These are phyloP conservation scores for Papiliotrema laurentii DNA, from an alignment of 1,284 basidiomycete genomes.

Conservation along the genomic window DNA sequence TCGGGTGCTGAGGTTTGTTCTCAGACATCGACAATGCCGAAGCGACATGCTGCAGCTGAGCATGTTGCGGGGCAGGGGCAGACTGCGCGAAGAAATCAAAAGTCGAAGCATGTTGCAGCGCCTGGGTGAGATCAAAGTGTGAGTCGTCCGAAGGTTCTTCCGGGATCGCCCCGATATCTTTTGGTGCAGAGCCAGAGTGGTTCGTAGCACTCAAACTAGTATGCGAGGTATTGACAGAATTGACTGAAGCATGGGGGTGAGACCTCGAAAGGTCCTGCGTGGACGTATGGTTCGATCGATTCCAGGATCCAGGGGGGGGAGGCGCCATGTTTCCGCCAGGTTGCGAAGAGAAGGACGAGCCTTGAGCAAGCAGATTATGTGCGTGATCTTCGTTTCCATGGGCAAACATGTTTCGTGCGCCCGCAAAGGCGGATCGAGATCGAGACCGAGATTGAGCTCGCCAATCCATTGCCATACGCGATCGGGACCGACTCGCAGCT, in stretches of 20 bases:
- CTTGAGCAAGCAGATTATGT: slow-evolving; percentile 47
- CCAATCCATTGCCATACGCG: slow-evolving; percentile 68
- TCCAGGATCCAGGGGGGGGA: not conserved
- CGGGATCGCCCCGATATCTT: not conserved
- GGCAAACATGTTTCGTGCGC: slow-evolving; percentile 38
- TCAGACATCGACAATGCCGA: not conserved
- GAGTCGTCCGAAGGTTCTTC: no score
- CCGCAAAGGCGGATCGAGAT: slow-evolving; percentile 51
- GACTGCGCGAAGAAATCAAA: slow-evolving; percentile 4
- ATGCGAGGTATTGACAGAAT: not conserved
- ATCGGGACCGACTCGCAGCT: slow-evolving; percentile 83
- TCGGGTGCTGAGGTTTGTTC: not conserved
- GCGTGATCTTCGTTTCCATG: slow-evolving; percentile 46
- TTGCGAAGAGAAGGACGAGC: slow-evolving; percentile 11
- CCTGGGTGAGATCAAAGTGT: not conserved
- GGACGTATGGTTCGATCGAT: not conserved
- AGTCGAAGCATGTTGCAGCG: not conserved
- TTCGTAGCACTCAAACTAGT: not conserved
- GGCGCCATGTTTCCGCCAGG: slow-evolving; percentile 14
- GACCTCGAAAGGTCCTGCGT: not conserved
- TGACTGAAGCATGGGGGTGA: not conserved
- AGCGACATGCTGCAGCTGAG: slow-evolving; percentile 6
- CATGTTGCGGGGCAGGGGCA: slow-evolving; percentile 13
- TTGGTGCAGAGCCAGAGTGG: not conserved
- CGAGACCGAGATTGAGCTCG: slow-evolving; percentile 48